Percentiles rank a stretch among this genome's conserved stretches.
These are phyloP conservation scores for Jamesozyma spencerorum DNA, from an alignment of 805 yeast species.

Conservation along the genomic window DNA sequence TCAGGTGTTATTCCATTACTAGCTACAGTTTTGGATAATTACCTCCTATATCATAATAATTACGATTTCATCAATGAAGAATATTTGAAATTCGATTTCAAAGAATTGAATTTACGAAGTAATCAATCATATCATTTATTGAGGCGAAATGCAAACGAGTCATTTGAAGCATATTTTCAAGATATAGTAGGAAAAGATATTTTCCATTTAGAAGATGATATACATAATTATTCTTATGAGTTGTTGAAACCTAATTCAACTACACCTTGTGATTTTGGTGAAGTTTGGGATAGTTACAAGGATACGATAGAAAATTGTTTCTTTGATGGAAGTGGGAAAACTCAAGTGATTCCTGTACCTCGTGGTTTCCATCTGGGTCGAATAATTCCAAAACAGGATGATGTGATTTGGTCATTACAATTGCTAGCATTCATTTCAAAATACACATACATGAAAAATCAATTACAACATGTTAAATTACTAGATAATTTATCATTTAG, in stretches of 20 bases:
- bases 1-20: conserved; percentile 88
- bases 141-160: conserved; percentile 13
- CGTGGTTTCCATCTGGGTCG: conserved; percentile 56
- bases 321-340: conserved; percentile 11
- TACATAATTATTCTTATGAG: conserved; percentile 8
- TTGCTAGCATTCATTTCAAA: conserved; percentile 87
- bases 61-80: conserved; percentile 24
- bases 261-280: conserved; percentile 19
- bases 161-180: conserved; percentile 14
- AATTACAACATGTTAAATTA: conserved; percentile 64
- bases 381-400: conserved; percentile 86
- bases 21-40: conserved; percentile 88
- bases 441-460: conserved; percentile 69
- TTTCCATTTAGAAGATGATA: conserved; percentile 10
- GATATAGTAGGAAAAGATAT: conserved; percentile 14
- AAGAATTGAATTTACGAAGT: conserved; percentile 10
- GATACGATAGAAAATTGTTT: conserved; percentile 9
- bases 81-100: conserved; percentile 13
- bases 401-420: conserved; percentile 88
- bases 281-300: conserved; percentile 15
- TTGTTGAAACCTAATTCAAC: conserved; percentile 10
- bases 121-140: conserved; percentile 10
- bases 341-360: conserved; percentile 34
- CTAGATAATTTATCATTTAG: conserved; percentile 60
- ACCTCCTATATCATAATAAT: conserved; percentile 36